Evolutionary conservation across 495 filamentous ascomycete genomes (phyloP).

Genomic region (Aspergillus avenaceus): DNA sequence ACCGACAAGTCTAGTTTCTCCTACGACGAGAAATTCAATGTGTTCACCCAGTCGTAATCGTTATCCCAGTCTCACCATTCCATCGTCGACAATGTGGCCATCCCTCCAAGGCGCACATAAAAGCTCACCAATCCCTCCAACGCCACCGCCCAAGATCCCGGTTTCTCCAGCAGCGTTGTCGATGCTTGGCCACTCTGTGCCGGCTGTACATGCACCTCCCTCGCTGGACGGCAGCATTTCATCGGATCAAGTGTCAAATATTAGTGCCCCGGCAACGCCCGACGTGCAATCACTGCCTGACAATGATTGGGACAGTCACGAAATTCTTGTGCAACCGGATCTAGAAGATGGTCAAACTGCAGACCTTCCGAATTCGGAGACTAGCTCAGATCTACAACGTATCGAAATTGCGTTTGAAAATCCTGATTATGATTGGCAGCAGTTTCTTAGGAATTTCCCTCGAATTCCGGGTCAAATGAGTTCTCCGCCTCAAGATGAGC

Average conservation of each 20-base stretch:
- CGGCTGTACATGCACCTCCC: slow-evolving; percentile 72
- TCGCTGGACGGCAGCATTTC: slow-evolving; percentile 84
- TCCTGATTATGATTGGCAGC: slow-evolving; percentile 33
- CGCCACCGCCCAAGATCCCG: slow-evolving; percentile 69
- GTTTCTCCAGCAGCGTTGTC: slow-evolving; percentile 71
- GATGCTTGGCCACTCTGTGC: slow-evolving; percentile 62
- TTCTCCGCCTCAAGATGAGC: slow-evolving; percentile 24
- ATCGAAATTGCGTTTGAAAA: slow-evolving; percentile 36
- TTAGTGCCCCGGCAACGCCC: slow-evolving; percentile 79
- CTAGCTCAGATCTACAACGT: slow-evolving; percentile 19
- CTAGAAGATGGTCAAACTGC: slow-evolving; percentile 8
- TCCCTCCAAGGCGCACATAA: slow-evolving; percentile 50
- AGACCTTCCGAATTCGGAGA: slow-evolving; percentile 2
- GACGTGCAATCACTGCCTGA: slow-evolving; percentile 57
- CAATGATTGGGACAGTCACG: slow-evolving; percentile 36
- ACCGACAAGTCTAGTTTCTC: slow-evolving; percentile 36
- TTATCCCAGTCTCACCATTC: slow-evolving; percentile 71
- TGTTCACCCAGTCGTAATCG: slow-evolving; percentile 43
- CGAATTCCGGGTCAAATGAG: slow-evolving; percentile 25
- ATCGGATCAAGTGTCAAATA: slow-evolving; percentile 75
- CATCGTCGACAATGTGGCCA: slow-evolving; percentile 55
- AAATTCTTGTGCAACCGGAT: slow-evolving; percentile 33
- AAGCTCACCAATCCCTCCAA: slow-evolving; percentile 68
- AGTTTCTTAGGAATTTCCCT: slow-evolving; percentile 36
- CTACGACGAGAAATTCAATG: slow-evolving; percentile 35